Base-by-base conservation (phyloP, 306 rosid species). In the Myrica gale region DNA sequence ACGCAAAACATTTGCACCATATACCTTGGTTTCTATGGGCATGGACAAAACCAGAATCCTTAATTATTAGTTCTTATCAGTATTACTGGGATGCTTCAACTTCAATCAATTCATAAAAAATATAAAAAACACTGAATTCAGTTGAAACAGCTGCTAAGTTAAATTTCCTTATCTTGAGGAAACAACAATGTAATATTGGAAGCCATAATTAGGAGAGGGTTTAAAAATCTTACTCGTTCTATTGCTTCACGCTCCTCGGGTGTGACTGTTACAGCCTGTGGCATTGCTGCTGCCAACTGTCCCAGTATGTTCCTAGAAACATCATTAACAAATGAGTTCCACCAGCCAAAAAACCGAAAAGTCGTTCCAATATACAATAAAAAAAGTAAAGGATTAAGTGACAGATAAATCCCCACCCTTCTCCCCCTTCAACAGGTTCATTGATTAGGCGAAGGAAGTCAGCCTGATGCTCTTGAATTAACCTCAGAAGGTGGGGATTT, bases 171-270 rank as follows among this genome's bases (percentile, higher is more conserved):
- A 53, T 19, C 55, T 51, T 43, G 32, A 4, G 41, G 15, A 50
- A 10, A 46, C 60, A 58, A 43, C 2, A 16, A 69, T 23, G 53
- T 39, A 77, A 13, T 54, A 50, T 63, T 65, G 41, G 57, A 48
- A 73, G 20, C 44, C 73, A 17, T 16, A 21, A 6, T 8, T 23
- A 4, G 62, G 48, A 17, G 6, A 5, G 19, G 74, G 26, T 57
- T 50, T 44, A 12, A 52, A 9, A 42, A 75, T 86, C 96, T 87
- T 83, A 93, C 98, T 41, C 98, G 97, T 74, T 90, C 96, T 79
- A 93, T 88, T 37, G 98, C 98, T 79, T 88, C 82, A 39, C 90
- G 96, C 88, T 93, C 98, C 85, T 88, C 98, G 4, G 98, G 91
- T 60, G 96, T 91, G 74, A 93, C 97, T 50, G 90, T 74, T 63